Evolutionary conservation across 1,284 basidiomycete species (phyloP).

Genomic region (Sanghuangporus weigelae): DNA sequence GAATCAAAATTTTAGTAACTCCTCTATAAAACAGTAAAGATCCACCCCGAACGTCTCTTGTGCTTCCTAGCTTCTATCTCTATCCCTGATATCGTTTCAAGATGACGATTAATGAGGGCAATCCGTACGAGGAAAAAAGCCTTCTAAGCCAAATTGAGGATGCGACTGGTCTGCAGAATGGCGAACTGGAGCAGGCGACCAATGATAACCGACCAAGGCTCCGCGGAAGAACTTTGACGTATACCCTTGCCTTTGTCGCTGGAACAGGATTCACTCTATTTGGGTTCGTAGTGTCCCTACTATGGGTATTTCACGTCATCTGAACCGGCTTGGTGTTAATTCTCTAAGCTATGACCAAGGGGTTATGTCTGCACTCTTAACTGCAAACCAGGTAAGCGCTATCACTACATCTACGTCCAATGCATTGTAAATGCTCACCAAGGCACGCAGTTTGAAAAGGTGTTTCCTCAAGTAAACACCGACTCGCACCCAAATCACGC

Average conservation of each 20-base stretch:
- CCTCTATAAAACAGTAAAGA: neutral
- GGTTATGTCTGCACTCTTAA: conserved; percentile 57
- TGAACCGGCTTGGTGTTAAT: neutral
- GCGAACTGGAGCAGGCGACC: conserved; percentile 3
- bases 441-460: conserved; percentile 34
- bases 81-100: too few relatives aligned
- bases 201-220: conserved; percentile 28
- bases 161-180: conserved; percentile 3
- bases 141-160: conserved; percentile 7
- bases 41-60: neutral
- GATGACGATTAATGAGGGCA: neutral
- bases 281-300: conserved; percentile 32
- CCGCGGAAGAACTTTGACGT: conserved; percentile 38
- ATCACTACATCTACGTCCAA: neutral
- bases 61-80: neutral
- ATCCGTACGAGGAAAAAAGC: neutral
- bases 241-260: conserved; percentile 44
- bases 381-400: conserved; percentile 33
- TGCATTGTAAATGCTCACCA: neutral
- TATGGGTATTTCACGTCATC: neutral
- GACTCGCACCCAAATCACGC: conserved; percentile 37
- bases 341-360: conserved; percentile 53
- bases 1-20: neutral
- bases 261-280: conserved; percentile 56
- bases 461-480: conserved; percentile 43